These are phyloP conservation scores for Colletotrichum phormii DNA, from an alignment of 2,329 filamentous ascomycete species.

Conservation along the genomic window DNA sequence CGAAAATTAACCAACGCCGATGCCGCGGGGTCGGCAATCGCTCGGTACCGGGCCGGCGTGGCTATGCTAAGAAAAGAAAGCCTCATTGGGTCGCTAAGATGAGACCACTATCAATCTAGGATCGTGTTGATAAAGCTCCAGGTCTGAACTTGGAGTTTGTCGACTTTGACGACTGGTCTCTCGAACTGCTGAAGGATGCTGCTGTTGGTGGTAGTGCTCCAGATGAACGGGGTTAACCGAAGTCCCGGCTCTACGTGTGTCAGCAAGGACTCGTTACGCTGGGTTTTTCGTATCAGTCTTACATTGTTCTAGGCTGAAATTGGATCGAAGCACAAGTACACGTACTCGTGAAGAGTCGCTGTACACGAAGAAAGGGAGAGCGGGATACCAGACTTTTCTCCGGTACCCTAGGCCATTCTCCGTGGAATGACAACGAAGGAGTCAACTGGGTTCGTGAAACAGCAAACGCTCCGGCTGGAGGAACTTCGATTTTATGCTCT, in stretches of 20 bases:
- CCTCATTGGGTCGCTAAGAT: neutral
- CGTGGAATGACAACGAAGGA: neutral
- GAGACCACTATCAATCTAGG: neutral
- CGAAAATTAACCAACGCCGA: neutral
- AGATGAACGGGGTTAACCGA: neutral
- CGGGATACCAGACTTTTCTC: too few species aligned
- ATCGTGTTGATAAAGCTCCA: neutral
- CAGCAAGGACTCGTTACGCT: neutral
- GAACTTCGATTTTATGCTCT: neutral
- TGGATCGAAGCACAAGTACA: neutral
- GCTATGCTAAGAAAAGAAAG: neutral
- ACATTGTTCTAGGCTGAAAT: neutral
- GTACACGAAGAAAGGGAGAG: neutral
- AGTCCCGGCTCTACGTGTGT: neutral
- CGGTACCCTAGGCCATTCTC: too few species aligned
- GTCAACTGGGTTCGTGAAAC: neutral
- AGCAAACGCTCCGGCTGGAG: neutral
- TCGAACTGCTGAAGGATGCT: too few species aligned
- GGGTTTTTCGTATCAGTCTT: neutral
- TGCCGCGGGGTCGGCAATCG: neutral
- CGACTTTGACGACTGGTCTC: too few species aligned
- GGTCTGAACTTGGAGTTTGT: too few species aligned
- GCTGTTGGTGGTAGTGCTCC: neutral
- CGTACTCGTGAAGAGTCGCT: neutral
- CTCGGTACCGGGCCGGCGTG: constrained; percentile 24